A percentile compares a stretch with the other conserved stretches of the same genome.
Evolutionary conservation across 257 asterid species (phyloP).

Genomic region (Solanum megistacrolobum): DNA sequence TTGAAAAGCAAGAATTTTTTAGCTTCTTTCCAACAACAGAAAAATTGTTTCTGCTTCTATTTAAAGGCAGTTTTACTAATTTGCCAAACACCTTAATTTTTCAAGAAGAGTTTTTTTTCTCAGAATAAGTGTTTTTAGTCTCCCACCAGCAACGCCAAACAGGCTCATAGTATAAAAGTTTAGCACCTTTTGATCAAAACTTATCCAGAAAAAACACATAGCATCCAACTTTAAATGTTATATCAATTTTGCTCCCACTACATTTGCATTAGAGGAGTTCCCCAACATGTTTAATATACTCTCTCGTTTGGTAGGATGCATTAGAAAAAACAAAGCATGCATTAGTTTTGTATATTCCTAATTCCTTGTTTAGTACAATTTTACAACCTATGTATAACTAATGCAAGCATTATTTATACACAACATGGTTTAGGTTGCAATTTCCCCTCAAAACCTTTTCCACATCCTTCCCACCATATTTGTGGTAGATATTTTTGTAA

Average conservation of each 20-base stretch:
- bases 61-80: too few relatives aligned
- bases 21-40: not conserved
- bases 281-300: not conserved
- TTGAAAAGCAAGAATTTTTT: not conserved
- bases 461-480: not conserved
- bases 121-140: not conserved
- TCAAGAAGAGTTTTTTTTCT: not conserved
- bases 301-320: not conserved
- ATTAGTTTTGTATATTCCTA: not conserved
- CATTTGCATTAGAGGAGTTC: not conserved
- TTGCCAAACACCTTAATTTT: not conserved
- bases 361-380: not conserved
- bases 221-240: not conserved
- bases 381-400: not conserved
- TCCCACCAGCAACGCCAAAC: not conserved
- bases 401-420: not conserved
- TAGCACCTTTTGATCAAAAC: not conserved
- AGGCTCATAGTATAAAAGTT: not conserved
- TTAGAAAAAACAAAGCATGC: not conserved
- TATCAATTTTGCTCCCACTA: not conserved
- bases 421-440: not conserved
- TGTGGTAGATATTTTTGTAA: not conserved
- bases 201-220: not conserved
- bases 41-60: not conserved
- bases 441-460: not conserved